Evolutionary conservation across 768 basidiomycete genomes (phyloP).

Genomic region (Tricholoma hemisulphureum): DNA sequence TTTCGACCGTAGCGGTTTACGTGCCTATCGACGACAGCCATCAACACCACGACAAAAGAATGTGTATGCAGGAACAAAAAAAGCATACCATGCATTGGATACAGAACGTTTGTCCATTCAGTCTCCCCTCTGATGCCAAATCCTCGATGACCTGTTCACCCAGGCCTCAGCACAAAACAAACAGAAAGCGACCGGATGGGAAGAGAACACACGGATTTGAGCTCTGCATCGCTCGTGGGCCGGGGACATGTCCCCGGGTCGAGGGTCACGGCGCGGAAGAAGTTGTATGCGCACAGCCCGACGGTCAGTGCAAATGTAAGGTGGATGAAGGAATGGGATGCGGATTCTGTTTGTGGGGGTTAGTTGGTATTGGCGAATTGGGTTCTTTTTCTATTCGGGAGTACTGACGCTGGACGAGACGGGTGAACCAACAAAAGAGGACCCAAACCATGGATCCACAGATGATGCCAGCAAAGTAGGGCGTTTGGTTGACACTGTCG

Average conservation of each 20-base stretch:
- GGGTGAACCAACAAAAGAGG: conserved; percentile 74
- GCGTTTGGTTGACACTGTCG: conserved; percentile 80
- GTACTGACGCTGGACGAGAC: conserved; percentile 66
- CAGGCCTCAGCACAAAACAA: not conserved
- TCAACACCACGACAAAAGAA: not conserved
- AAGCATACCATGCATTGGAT: conserved; percentile 84
- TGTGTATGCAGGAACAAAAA: too few relatives aligned
- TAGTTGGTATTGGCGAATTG: conserved; percentile 31
- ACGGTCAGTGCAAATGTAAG: conserved; percentile 70
- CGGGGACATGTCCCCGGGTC: conserved; percentile 89
- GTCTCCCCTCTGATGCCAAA: conserved; percentile 77
- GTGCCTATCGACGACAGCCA: conserved; percentile 46
- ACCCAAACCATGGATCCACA: conserved; percentile 85
- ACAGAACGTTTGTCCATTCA: conserved; percentile 97
- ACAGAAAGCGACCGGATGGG: not conserved
- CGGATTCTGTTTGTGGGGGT: conserved; percentile 53
- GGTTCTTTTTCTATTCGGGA: too few relatives aligned
- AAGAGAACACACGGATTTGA: conserved; percentile 68
- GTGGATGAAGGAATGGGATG: conserved; percentile 73
- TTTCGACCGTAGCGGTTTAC: conserved; percentile 90
- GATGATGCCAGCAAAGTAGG: conserved; percentile 94
- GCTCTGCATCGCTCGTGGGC: conserved; percentile 77
- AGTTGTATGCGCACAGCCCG: conserved; percentile 80
- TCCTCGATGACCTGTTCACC: conserved; percentile 83
- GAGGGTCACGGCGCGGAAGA: conserved; percentile 84